Percentiles rank a stretch among this genome's conserved stretches.
Conservation (phyloP, 73 alveolate species). For the Tetrahymena malaccensis region DNA sequence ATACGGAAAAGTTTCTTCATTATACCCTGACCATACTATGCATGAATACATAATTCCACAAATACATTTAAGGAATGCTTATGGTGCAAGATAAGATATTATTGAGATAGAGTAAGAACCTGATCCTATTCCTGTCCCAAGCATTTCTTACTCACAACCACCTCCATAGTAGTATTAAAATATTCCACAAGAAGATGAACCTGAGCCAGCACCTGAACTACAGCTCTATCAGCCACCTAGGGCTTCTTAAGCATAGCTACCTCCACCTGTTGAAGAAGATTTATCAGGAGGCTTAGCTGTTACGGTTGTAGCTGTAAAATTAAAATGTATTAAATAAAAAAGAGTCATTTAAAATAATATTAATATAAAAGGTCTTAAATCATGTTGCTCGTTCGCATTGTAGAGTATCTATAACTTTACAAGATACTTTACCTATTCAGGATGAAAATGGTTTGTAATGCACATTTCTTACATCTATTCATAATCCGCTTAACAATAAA, state of each 20-base stretch:
- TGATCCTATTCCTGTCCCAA: background rate
- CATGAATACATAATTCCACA: conserved; percentile 57
- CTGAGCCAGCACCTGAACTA: background rate
- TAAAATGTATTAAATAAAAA: too few relatives aligned
- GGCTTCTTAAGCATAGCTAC: background rate
- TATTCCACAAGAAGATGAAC: background rate
- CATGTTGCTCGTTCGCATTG: conserved; percentile 47
- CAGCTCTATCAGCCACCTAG: background rate
- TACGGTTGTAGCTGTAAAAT: background rate
- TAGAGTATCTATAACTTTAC: conserved; percentile 51
- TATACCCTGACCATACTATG: conserved; percentile 43
- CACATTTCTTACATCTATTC: conserved; percentile 29
- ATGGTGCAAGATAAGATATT: conserved; percentile 29
- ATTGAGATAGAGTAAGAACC: background rate
- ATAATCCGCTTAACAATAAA: conserved; percentile 29
- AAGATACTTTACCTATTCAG: conserved; percentile 47
- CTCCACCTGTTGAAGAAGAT: background rate
- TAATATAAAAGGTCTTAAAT: conserved; percentile 10
- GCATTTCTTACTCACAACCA: background rate
- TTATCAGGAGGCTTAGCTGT: background rate
- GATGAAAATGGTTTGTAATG: conserved; percentile 39
- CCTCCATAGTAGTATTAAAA: conserved; percentile 5
- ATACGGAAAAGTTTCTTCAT: conserved; percentile 31
- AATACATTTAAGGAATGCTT: conserved; percentile 44
- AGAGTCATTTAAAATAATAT: background rate